These are phyloP conservation scores for Tylopilus vinaceipallidus DNA, from an alignment of 768 basidiomycete genomes.

Conservation along the genomic window DNA sequence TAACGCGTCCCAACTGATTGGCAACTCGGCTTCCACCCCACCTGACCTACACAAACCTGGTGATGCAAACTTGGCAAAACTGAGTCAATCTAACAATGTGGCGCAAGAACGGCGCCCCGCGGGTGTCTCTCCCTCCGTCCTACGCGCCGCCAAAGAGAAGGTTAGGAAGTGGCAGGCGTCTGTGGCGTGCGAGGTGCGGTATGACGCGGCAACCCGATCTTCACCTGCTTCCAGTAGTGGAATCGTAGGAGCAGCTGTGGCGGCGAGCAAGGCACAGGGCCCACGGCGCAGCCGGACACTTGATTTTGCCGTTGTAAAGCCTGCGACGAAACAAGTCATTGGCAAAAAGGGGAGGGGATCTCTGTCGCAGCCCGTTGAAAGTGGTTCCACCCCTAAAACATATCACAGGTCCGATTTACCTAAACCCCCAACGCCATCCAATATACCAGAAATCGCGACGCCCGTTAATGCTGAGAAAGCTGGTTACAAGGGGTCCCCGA, in stretches of 20 bases:
- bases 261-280: slow-evolving; percentile 20
- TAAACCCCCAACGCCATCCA: slow-evolving; percentile 7
- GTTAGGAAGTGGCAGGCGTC: slow-evolving; percentile 37
- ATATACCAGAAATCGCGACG: neutral
- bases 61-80: neutral
- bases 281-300: slow-evolving; percentile 30
- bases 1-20: slow-evolving; percentile 9
- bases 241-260: neutral
- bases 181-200: slow-evolving; percentile 21
- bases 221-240: slow-evolving; percentile 4
- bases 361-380: neutral
- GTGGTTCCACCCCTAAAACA: slow-evolving; percentile 9
- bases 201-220: neutral
- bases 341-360: slow-evolving; percentile 23
- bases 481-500: slow-evolving; percentile 1
- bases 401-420: slow-evolving; percentile 11
- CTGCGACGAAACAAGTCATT: slow-evolving; percentile 20
- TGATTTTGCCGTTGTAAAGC: slow-evolving; percentile 46
- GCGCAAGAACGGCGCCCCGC: slow-evolving; percentile 5
- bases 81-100: neutral
- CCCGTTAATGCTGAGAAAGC: slow-evolving; percentile 1
- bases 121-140: slow-evolving; percentile 24
- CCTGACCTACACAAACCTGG: slow-evolving; percentile 6
- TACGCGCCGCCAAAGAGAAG: slow-evolving; percentile 34
- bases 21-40: neutral